Conservation (phyloP, 2,329 filamentous ascomycete genomes). For the Keithomyces neogunnii region DNA sequence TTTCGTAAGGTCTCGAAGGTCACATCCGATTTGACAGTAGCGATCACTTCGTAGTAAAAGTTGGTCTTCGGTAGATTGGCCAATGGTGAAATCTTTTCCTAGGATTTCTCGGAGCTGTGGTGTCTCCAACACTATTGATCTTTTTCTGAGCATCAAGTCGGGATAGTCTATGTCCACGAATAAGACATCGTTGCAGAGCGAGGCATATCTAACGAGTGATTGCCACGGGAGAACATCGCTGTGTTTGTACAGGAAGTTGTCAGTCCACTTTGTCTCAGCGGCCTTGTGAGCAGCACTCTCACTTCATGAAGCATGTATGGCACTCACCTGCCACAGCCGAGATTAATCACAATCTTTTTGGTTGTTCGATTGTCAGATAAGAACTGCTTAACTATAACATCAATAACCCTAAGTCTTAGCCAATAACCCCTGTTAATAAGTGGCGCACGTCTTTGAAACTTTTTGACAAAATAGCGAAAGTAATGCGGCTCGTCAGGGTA, state of each 20-base stretch:
- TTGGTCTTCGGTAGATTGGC: slow-evolving; percentile 31
- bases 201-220: slow-evolving; percentile 59
- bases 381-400: slow-evolving; percentile 66
- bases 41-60: slow-evolving; percentile 56
- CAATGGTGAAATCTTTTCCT: slow-evolving; percentile 19
- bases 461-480: slow-evolving; percentile 80
- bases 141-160: slow-evolving; percentile 68
- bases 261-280: slow-evolving; percentile 1
- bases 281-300: neutral
- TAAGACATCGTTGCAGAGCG: slow-evolving; percentile 46
- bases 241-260: neutral
- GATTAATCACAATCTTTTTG: slow-evolving; percentile 67
- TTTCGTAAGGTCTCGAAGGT: slow-evolving; percentile 58
- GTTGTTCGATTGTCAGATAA: slow-evolving; percentile 40
- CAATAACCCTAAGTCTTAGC: slow-evolving; percentile 75
- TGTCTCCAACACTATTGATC: slow-evolving; percentile 55
- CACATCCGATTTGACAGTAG: slow-evolving; percentile 75
- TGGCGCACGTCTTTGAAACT: slow-evolving; percentile 74
- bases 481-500: slow-evolving; percentile 70
- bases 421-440: slow-evolving; percentile 87
- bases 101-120: slow-evolving; percentile 42
- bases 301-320: neutral
- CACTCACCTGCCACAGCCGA: slow-evolving; percentile 84
- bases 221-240: slow-evolving; percentile 87
- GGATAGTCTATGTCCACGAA: slow-evolving; percentile 87